A percentile compares a stretch with the other conserved stretches of the same genome.
Evolutionary conservation across 1,139 yeast species (phyloP).

Genomic region (Sugiyamaella pinicola): DNA sequence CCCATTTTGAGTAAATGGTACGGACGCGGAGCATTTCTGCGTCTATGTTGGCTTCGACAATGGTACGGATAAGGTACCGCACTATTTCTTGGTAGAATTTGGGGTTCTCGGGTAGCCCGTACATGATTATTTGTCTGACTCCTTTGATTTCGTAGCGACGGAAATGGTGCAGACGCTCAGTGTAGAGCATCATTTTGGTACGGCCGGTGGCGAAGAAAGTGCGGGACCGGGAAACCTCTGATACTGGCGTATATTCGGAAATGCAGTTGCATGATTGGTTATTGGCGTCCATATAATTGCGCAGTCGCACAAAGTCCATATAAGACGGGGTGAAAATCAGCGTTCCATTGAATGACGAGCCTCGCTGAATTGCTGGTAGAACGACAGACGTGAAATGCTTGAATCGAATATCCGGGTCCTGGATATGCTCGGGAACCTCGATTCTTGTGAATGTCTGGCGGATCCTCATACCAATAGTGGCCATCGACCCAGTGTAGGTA

Average conservation of each 20-base stretch:
- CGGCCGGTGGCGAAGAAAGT: constrained; percentile 65
- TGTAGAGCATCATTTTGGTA: constrained; percentile 72
- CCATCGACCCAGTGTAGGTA: constrained; percentile 24
- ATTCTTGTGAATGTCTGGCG: constrained; percentile 67
- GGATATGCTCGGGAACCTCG: constrained; percentile 47
- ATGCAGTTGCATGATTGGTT: constrained; percentile 52
- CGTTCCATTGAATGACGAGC: constrained; percentile 67
- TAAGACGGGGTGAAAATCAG: constrained; percentile 82
- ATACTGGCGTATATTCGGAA: constrained; percentile 79
- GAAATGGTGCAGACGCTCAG: constrained; percentile 92
- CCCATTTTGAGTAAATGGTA: constrained; percentile 76
- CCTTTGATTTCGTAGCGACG: constrained; percentile 84
- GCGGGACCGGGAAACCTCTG: constrained; percentile 71
- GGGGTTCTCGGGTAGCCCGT: constrained; percentile 85
- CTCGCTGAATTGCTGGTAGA: constrained; percentile 67
- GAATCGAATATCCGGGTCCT: constrained; percentile 80
- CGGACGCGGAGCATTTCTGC: constrained; percentile 64
- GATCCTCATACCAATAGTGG: constrained; percentile 55
- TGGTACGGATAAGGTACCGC: constrained; percentile 49
- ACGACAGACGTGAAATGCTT: constrained; percentile 73
- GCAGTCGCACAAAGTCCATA: constrained; percentile 78
- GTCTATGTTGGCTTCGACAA: constrained; percentile 43
- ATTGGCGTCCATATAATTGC: constrained; percentile 67
- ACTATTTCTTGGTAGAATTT: constrained; percentile 77
- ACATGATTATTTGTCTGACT: constrained; percentile 80